Evolutionary conservation across 2,329 filamentous ascomycete genomes (phyloP).

Genomic region (Kalmusia sp.): DNA sequence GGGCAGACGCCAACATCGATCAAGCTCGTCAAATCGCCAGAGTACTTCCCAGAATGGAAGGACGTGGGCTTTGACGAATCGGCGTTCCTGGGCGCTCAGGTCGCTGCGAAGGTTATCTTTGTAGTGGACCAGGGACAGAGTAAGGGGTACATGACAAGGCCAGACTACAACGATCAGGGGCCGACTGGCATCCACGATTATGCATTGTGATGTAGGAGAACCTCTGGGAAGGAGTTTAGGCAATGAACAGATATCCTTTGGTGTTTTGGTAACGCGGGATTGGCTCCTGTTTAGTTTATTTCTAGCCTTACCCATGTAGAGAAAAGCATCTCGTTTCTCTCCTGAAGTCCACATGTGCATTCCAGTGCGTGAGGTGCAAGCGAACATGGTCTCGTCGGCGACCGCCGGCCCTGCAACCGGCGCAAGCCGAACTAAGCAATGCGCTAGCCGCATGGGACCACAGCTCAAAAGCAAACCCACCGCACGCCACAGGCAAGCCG

Average conservation of each 20-base stretch:
- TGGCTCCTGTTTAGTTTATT: too few relatives aligned
- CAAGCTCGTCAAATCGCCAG: conserved; percentile 77
- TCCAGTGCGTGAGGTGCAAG: not conserved
- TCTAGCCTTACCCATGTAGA: too few relatives aligned
- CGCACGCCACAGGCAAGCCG: conserved; percentile 14
- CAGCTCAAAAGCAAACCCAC: conserved; percentile 14
- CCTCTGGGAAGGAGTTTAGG: conserved; percentile 25
- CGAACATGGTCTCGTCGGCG: conserved; percentile 15
- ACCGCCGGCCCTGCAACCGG: conserved; percentile 22
- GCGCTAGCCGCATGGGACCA: conserved; percentile 18
- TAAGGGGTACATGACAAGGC: conserved; percentile 73
- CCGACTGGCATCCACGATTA: conserved; percentile 69
- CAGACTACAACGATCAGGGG: conserved; percentile 72
- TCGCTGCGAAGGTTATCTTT: conserved; percentile 79
- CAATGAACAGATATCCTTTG: conserved; percentile 15
- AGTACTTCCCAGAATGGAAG: conserved; percentile 91
- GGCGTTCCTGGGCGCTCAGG: conserved; percentile 85
- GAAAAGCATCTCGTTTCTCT: not conserved
- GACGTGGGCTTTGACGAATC: conserved; percentile 78
- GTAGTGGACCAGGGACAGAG: conserved; percentile 70
- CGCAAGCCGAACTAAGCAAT: conserved; percentile 13
- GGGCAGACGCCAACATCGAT: conserved; percentile 84
- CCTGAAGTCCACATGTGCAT: not conserved
- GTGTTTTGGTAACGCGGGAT: too few relatives aligned
- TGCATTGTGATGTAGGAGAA: conserved; percentile 35